Evolutionary conservation across 352 stramenopile genomes (phyloP), one percentile per base, ranked within the genome.

Genomic region (Peronosclerospora sorghi): DNA sequence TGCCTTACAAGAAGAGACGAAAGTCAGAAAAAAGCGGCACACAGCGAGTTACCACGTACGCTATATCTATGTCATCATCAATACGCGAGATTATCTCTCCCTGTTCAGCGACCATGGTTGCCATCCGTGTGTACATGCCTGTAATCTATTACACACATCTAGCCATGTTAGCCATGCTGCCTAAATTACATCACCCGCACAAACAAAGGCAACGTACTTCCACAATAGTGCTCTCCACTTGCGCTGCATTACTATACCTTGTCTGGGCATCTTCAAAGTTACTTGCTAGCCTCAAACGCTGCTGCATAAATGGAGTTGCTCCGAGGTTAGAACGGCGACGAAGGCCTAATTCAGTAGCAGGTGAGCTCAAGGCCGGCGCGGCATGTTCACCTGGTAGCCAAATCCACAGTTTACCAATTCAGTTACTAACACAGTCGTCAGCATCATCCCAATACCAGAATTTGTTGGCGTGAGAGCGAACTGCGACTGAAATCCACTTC

Each of bases 111-210:
- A 91, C 71, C 73, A 91, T 83, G 1, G 65, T 83, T 21, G 79
- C 75, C 79, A 91, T 91, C 9, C 75, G 69, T 9, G 72, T 87
- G 60, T 88, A 91, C 79, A 91, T 91, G 15, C 75, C 72, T 19
- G 71, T 83, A 44, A 91, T 91, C 78, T 91, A 43, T 35, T 35
- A 10, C 37, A 38, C 34, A 21, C 15, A 29, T 34, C 40, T 1
- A 43, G 19, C 26, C 4, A 26, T 26, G 21, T 26, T 26, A 26
- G 21, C 21, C 21, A 26, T 7, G 3, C 21, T 26, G 21, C 21
- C 21, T 26, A 26, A 26, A 26, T 26, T 6, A 26, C 21, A 26
- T 26, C 21, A 26, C 21, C 21, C 21, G 21, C 21, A 26, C 1
- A 6, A 37, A 5, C 21, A 34, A 44, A 0, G 29, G 5, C 26